Evolutionary conservation across 768 basidiomycete genomes (phyloP).

Genomic region (Termitomyces sp.): DNA sequence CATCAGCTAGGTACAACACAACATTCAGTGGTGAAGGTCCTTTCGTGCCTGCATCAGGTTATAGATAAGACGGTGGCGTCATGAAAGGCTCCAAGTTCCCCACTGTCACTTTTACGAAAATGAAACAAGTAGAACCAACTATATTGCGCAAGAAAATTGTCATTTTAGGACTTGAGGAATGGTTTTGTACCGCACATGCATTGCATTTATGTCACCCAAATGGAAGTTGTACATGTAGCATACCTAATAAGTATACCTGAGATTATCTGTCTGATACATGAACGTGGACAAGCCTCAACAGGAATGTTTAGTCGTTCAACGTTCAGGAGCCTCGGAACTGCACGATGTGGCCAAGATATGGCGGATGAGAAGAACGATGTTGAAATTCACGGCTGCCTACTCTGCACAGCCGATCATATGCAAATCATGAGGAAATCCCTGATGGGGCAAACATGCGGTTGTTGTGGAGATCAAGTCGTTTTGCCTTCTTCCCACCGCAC

Average conservation of each 20-base stretch:
- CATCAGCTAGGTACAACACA: too few relatives aligned
- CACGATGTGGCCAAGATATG: neutral
- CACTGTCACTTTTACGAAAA: neutral
- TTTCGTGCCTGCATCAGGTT: neutral
- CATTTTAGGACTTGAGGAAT: conserved; percentile 8
- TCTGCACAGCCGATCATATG: neutral
- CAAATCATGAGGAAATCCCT: conserved; percentile 10
- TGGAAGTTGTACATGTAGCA: neutral
- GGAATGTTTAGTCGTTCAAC: neutral
- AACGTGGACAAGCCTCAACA: neutral
- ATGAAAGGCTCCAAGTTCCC: neutral
- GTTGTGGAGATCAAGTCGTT: conserved; percentile 10
- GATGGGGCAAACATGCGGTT: conserved; percentile 6
- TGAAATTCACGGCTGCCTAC: too few relatives aligned
- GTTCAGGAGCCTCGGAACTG: neutral
- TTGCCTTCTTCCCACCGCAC: conserved; percentile 3
- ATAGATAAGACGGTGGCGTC: neutral
- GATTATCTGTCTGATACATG: neutral
- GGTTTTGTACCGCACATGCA: neutral
- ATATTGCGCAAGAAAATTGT: neutral
- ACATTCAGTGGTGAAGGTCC: neutral
- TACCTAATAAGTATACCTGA: neutral
- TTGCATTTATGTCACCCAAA: neutral
- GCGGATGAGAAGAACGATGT: too few relatives aligned
- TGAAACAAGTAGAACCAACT: neutral